phyloP scores from a whole-genome alignment of 148 eudicot species.

The Rhododendron ferrugineum region DNA sequence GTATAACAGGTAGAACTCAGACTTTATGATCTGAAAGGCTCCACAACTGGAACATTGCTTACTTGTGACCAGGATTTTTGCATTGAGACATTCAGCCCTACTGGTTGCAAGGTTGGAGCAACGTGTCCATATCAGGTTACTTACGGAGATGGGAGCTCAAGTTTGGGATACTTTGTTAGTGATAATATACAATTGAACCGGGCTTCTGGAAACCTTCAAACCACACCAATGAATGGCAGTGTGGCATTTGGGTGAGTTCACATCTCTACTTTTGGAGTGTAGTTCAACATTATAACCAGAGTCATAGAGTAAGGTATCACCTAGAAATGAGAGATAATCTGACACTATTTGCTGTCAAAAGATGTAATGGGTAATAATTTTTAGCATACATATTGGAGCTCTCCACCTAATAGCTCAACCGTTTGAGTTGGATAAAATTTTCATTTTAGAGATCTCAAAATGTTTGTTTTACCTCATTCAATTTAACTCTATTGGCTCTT shows the following conservation, averaged over 20 bases:
- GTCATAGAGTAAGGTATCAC: background rate
- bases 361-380: background rate
- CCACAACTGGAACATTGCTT: constrained; percentile 42
- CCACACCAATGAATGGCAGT: constrained; percentile 46
- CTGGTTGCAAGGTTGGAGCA: constrained; percentile 47
- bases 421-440: background rate
- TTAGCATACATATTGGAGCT: background rate
- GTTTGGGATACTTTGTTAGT: constrained; percentile 65
- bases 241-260: constrained; percentile 62
- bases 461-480: background rate
- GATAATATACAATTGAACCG: constrained; percentile 42
- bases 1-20: constrained; percentile 48
- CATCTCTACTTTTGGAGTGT: constrained; percentile 1
- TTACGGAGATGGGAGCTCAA: constrained; percentile 86
- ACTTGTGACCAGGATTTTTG: constrained; percentile 66
- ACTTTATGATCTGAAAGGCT: constrained; percentile 56
- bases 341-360: background rate
- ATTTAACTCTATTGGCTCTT: background rate
- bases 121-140: constrained; percentile 57
- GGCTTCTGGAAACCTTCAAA: constrained; percentile 56
- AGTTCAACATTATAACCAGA: background rate
- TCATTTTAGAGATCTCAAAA: background rate
- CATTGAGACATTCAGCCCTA: constrained; percentile 33
- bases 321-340: background rate
- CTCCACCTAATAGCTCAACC: background rate